Conservation (phyloP, 352 stramenopile species). For the Peronospora farinosa region DNA sequence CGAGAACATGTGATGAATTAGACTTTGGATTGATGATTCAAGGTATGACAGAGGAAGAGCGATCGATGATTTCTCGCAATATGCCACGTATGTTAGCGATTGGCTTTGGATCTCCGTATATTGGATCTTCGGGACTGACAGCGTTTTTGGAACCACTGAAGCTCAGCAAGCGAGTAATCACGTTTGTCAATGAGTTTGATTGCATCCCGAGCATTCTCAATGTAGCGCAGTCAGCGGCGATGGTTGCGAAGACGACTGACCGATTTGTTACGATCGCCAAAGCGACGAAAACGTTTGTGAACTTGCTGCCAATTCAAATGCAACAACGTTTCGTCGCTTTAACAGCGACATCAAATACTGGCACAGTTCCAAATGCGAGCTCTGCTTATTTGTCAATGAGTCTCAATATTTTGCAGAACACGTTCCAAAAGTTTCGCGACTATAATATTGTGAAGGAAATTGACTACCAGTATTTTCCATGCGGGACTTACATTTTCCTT, state of each 20-base stretch:
- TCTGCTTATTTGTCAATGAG: slow-evolving; percentile 80
- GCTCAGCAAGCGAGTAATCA: slow-evolving; percentile 51
- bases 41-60: slow-evolving; percentile 18
- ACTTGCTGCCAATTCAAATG: slow-evolving; percentile 67
- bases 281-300: slow-evolving; percentile 65
- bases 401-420: slow-evolving; percentile 70
- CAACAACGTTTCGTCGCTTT: slow-evolving; percentile 55
- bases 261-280: slow-evolving; percentile 76
- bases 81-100: slow-evolving; percentile 55
- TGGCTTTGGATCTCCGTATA: slow-evolving; percentile 74
- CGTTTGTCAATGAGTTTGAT: slow-evolving; percentile 83
- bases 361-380: slow-evolving; percentile 30
- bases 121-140: slow-evolving; percentile 41
- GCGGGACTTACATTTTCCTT: slow-evolving; percentile 73
- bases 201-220: slow-evolving; percentile 84
- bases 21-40: slow-evolving; percentile 25
- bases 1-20: slow-evolving; percentile 11
- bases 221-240: slow-evolving; percentile 64
- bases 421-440: slow-evolving; percentile 75
- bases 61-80: slow-evolving; percentile 18
- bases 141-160: slow-evolving; percentile 47
- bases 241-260: slow-evolving; percentile 75
- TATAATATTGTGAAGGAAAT: slow-evolving; percentile 71
- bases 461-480: slow-evolving; percentile 70
- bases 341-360: slow-evolving; percentile 23